Evolutionary conservation across 768 basidiomycete genomes (phyloP), one percentile per base, ranked within the genome.

Genomic region (Hortiboletus flavorubellus): DNA sequence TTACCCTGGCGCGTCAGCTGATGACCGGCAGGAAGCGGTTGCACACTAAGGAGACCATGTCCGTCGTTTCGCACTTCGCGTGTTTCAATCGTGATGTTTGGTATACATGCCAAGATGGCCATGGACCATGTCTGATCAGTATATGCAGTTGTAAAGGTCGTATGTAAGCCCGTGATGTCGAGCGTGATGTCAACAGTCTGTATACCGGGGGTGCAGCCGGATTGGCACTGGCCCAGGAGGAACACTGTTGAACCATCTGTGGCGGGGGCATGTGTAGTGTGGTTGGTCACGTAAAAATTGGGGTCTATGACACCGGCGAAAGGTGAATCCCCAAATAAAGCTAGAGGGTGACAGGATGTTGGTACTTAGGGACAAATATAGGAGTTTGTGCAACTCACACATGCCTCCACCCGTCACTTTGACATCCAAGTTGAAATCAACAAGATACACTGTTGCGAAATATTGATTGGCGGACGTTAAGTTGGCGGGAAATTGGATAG

Each of bases 1-100:
- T 69, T 69, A 0, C 67, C 61, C 46, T 69, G 68, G 5, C 33
- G 54, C 1, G 38, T 54, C 31, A 68, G 40, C 47, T 33, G 53
- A 38, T 9, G 8, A 2, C 60, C 56, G 15, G 47, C 11, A 2
- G 51, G 54, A 12, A 30, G 60, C 0, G 65, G 58, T 16, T 61
- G 69, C 31, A 68, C 65, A 11, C 8, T 48, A 3, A 71, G 10
- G 3, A 53, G 1, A 3, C 67, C 64, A 16, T 55, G 49, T 9
- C 64, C 63, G 5, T 61, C 43, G 30, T 50, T 67, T 14, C 64
- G 51, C 15, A 69, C 60, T 43, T 68, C 69, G 12, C 69, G 64
- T 2, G 69, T 71, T 51, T 69, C 58, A 33, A 70, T 60, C 2
- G 43, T 53, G 31, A 56, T 47, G 41, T 67, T 65, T 23, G 69